Evolutionary conservation across 495 filamentous ascomycete species (phyloP).

Genomic region (Penicillium silybi): DNA sequence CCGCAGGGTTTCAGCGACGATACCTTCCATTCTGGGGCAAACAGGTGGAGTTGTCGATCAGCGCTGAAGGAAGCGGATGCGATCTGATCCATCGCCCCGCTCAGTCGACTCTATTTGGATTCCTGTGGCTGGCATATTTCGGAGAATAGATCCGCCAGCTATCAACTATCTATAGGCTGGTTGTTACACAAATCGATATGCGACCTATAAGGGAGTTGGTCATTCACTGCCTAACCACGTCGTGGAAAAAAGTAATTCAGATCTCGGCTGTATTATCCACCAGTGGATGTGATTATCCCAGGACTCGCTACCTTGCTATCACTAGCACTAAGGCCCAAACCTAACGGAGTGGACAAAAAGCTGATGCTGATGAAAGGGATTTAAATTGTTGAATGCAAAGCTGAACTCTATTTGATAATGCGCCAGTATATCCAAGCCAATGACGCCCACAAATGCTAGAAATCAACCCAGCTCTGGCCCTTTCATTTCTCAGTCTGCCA

Average conservation of each 20-base stretch:
- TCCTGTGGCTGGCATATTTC: too few relatives aligned
- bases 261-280: too few relatives aligned
- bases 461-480: neutral
- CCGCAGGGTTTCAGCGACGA: neutral
- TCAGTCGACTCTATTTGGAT: neutral
- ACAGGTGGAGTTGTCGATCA: neutral
- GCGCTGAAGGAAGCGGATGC: neutral
- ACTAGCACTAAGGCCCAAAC: neutral
- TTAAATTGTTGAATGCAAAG: neutral
- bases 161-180: too few relatives aligned
- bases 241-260: too few relatives aligned
- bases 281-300: too few relatives aligned
- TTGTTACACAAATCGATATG: too few relatives aligned
- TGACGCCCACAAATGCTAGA: neutral
- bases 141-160: too few relatives aligned
- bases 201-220: too few relatives aligned
- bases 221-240: too few relatives aligned
- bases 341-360: neutral
- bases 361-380: neutral
- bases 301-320: too few relatives aligned
- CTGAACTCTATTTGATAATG: neutral
- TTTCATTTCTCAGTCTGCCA: conserved; percentile 23
- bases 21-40: conserved; percentile 2
- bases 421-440: neutral
- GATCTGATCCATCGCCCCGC: neutral